Evolutionary conservation across 2,329 filamentous ascomycete species (phyloP).

Genomic region (Fusarium clavum): DNA sequence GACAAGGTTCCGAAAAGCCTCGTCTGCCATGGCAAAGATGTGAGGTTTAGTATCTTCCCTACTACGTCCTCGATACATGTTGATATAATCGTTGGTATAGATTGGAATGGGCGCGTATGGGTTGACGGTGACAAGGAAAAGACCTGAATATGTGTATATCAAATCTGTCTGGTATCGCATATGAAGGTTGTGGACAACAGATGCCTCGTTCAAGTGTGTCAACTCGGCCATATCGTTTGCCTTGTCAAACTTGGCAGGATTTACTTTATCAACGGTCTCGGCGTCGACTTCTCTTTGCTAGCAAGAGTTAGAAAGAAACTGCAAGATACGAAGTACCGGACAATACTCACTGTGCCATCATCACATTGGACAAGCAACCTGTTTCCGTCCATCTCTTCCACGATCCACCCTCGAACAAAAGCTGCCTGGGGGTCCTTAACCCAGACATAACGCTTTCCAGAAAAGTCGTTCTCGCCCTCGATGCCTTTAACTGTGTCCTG

Average conservation of each 20-base stretch:
- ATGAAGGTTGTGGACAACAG: constrained; percentile 96
- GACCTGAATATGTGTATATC: constrained; percentile 97
- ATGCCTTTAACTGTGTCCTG: constrained; percentile 75
- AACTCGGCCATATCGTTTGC: constrained; percentile 99
- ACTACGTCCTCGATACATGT: constrained; percentile 94
- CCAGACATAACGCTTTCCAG: constrained; percentile 98
- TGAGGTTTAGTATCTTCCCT: constrained; percentile 96
- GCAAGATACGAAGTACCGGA: not conserved
- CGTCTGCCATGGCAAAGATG: constrained; percentile 97
- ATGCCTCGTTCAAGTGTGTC: constrained; percentile 97
- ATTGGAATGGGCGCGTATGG: constrained; percentile 96
- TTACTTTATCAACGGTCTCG: constrained; percentile 97
- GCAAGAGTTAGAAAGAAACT: constrained; percentile 33
- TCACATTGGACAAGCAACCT: constrained; percentile 90
- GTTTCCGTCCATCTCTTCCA: constrained; percentile 79
- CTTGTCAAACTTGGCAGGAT: constrained; percentile 99
- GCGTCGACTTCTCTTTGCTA: constrained; percentile 87
- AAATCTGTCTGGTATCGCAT: constrained; percentile 95
- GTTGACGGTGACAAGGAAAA: constrained; percentile 97
- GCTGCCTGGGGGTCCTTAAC: constrained; percentile 86
- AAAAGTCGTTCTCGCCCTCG: constrained; percentile 98
- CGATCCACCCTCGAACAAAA: constrained; percentile 92
- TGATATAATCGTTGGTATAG: constrained; percentile 95
- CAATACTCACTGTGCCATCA: constrained; percentile 79
- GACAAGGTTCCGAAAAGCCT: constrained; percentile 94